These are phyloP conservation scores for Madurella fahalii DNA, from an alignment of 2,329 filamentous ascomycete genomes.

Conservation along the genomic window DNA sequence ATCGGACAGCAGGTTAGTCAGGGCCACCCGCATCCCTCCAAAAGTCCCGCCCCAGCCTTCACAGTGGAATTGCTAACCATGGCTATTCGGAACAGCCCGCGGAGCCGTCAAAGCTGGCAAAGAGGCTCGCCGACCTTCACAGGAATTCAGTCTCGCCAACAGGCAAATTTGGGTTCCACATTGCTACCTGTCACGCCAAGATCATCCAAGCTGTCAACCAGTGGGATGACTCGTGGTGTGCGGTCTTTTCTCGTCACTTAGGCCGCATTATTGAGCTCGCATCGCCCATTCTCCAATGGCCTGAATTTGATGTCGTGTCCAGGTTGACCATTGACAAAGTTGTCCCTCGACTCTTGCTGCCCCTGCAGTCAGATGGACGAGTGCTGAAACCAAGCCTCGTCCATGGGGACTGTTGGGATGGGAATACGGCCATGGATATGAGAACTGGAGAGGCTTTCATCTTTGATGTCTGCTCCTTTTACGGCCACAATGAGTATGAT, in stretches of 20 bases:
- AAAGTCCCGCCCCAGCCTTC: too few species aligned
- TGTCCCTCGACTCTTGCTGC: conserved; percentile 29
- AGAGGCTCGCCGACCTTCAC: background rate
- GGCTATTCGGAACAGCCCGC: too few species aligned
- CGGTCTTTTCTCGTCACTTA: too few species aligned
- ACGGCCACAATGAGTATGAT: conserved; percentile 30
- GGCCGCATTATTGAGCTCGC: conserved; percentile 14
- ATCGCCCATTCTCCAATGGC: conserved; percentile 1
- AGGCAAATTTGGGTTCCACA: conserved; percentile 36
- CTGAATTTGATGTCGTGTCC: background rate
- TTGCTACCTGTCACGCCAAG: conserved; percentile 31
- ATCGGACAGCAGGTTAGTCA: too few species aligned
- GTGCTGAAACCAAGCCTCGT: conserved; percentile 29
- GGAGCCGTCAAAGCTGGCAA: too few species aligned
- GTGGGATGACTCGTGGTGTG: conserved; percentile 16
- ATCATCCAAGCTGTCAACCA: conserved; percentile 6
- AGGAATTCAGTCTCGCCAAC: conserved; percentile 22
- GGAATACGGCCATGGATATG: conserved; percentile 28
- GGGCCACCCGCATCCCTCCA: too few species aligned
- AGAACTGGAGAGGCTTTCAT: conserved; percentile 27
- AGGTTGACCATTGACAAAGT: conserved; percentile 21
- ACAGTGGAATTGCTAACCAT: too few species aligned
- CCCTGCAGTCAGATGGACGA: conserved; percentile 28
- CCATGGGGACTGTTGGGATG: conserved; percentile 34
- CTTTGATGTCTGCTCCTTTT: conserved; percentile 31